Evolutionary conservation across 2,329 filamentous ascomycete genomes (phyloP).

Genomic region (Claviceps spartinae): DNA sequence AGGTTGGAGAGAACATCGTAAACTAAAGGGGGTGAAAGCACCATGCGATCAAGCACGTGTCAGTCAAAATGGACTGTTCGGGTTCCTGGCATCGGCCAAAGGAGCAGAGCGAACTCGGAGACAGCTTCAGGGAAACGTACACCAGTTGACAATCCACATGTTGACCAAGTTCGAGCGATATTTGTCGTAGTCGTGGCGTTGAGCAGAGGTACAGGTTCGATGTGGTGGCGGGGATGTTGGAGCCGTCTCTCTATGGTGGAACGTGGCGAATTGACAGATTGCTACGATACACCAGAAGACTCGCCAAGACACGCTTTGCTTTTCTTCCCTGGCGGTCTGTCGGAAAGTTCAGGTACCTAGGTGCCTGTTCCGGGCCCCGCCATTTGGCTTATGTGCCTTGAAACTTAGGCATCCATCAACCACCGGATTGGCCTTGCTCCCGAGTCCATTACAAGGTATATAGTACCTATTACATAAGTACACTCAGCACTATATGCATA

Average conservation of each 20-base stretch:
- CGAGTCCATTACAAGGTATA: no score
- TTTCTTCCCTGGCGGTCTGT: not conserved
- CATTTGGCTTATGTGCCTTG: constrained; percentile 8
- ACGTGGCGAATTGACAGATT: constrained; percentile 5
- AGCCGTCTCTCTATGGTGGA: constrained; percentile 3
- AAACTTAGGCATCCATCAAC: constrained; percentile 10
- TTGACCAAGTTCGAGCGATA: constrained; percentile 16
- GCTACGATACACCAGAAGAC: not conserved
- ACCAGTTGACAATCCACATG: constrained; percentile 97
- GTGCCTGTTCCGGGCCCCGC: not conserved
- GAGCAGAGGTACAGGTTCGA: constrained; percentile 9
- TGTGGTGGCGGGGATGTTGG: constrained; percentile 8
- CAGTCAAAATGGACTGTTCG: constrained; percentile 12
- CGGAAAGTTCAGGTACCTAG: not conserved
- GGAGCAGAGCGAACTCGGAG: constrained; percentile 1
- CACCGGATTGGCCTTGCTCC: no score
- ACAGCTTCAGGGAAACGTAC: constrained; percentile 39
- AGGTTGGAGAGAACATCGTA: constrained; percentile 82
- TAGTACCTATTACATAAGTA: no score
- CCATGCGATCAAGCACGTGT: constrained; percentile 15
- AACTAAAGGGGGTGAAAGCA: constrained; percentile 31
- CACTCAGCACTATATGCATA: no score
- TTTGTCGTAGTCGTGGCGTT: constrained; percentile 6
- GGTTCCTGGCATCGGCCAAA: not conserved
- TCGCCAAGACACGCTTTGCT: not conserved